These are phyloP conservation scores for Aspergillus latus DNA, from an alignment of 2,329 filamentous ascomycete species.

Conservation along the genomic window DNA sequence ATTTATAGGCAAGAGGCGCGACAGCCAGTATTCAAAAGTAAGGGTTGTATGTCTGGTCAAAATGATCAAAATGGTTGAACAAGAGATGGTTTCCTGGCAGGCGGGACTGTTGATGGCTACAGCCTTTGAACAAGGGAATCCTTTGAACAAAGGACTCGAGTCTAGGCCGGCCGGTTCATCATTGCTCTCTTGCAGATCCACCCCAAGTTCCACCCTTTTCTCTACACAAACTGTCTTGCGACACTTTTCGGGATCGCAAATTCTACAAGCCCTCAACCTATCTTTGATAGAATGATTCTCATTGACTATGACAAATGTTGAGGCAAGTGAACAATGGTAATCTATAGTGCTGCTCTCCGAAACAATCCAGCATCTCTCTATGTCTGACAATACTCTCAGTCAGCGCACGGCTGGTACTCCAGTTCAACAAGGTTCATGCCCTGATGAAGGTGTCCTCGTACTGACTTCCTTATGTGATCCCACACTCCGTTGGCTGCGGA, in stretches of 20 bases:
- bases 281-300: background rate
- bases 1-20: background rate
- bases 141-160: background rate
- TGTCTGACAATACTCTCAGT: background rate
- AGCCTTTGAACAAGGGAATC: background rate
- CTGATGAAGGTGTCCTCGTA: slow-evolving; percentile 20
- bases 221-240: too few relatives aligned
- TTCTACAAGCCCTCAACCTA: background rate
- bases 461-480: slow-evolving; percentile 17
- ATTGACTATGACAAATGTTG: background rate
- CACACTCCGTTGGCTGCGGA: slow-evolving; percentile 17
- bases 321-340: too few relatives aligned
- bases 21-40: background rate
- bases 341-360: background rate
- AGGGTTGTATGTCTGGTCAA: background rate
- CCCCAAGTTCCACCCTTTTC: too few relatives aligned
- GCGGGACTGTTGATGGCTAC: background rate
- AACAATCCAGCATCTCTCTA: background rate
- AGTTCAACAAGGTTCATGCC: slow-evolving; percentile 22
- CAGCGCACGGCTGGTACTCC: slow-evolving; percentile 21
- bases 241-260: too few relatives aligned
- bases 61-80: background rate
- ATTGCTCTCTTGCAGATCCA: too few relatives aligned
- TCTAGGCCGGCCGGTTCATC: background rate
- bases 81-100: background rate